Conservation (phyloP, 371 early-diverging fungal species). For the Mucor plumbeus region DNA sequence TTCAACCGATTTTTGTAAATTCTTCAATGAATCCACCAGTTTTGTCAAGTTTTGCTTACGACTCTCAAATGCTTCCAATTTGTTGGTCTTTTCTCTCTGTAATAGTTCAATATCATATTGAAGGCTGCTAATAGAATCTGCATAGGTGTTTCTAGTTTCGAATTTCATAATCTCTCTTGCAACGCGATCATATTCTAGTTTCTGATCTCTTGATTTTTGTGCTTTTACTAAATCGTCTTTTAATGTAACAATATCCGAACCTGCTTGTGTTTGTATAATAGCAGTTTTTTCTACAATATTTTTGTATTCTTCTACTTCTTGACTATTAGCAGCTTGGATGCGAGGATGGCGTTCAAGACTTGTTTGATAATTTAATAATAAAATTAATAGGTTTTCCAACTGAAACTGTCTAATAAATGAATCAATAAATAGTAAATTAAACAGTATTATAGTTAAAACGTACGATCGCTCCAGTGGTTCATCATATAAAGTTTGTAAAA, state of each 20-base stretch:
- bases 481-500: constrained; percentile 31
- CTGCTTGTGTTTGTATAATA: constrained; percentile 34
- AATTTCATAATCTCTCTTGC: constrained; percentile 58
- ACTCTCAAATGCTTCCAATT: constrained; percentile 31
- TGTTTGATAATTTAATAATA: constrained; percentile 44
- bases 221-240: constrained; percentile 53
- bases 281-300: constrained; percentile 42
- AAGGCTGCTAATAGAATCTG: constrained; percentile 40
- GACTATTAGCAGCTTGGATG: constrained; percentile 52
- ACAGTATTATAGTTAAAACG: neutral
- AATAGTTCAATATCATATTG: constrained; percentile 45
- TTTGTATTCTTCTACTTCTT: constrained; percentile 52
- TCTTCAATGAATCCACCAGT: constrained; percentile 34
- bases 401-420: constrained; percentile 34
- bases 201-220: constrained; percentile 53
- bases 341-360: constrained; percentile 41
- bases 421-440: neutral
- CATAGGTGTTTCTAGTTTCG: constrained; percentile 50
- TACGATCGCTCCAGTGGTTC: constrained; percentile 45
- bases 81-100: constrained; percentile 40
- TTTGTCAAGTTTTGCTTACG: constrained; percentile 37
- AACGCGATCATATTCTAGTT: constrained; percentile 61
- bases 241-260: constrained; percentile 44
- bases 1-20: constrained; percentile 40
- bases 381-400: constrained; percentile 41